Evolutionary conservation across 331 rosid genomes (phyloP).

Genomic region (Malus hybrid): DNA sequence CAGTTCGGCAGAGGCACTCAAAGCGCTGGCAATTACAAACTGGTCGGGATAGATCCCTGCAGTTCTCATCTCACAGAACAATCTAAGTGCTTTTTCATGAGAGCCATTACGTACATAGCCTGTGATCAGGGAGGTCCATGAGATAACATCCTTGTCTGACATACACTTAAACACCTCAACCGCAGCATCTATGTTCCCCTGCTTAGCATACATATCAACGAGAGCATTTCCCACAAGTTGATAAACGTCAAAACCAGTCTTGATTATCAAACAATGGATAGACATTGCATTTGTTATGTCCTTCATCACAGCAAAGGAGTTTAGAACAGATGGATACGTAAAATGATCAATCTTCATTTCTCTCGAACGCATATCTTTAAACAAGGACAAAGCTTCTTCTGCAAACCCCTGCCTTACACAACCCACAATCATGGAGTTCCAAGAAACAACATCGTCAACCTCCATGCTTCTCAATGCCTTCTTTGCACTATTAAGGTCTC

Average conservation of each 20-base stretch:
- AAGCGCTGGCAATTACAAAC: conserved; percentile 46
- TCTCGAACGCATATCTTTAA: conserved; percentile 54
- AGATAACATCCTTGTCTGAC: conserved; percentile 64
- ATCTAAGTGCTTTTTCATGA: conserved; percentile 49
- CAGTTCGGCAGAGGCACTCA: conserved; percentile 69
- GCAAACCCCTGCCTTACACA: conserved; percentile 52
- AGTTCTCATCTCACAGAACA: conserved; percentile 63
- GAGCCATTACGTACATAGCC: conserved; percentile 63
- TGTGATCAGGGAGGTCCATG: conserved; percentile 80
- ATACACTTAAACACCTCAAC: conserved; percentile 44
- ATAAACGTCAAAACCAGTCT: conserved; percentile 57
- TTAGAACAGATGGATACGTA: conserved; percentile 65
- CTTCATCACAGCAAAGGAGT: conserved; percentile 31
- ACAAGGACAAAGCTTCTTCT: conserved; percentile 52
- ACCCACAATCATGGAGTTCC: conserved; percentile 82
- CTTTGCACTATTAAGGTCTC: conserved; percentile 45
- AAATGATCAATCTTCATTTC: conserved; percentile 56
- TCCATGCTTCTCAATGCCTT: conserved; percentile 46
- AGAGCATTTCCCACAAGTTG: conserved; percentile 69
- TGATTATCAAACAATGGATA: conserved; percentile 53
- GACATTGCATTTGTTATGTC: conserved; percentile 28
- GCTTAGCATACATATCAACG: conserved; percentile 75
- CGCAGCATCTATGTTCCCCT: conserved; percentile 40
- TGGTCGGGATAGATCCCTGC: conserved; percentile 56
- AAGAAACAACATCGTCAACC: conserved; percentile 52